Conservation (phyloP, 768 basidiomycete species). For the Lactarius sp. region DNA sequence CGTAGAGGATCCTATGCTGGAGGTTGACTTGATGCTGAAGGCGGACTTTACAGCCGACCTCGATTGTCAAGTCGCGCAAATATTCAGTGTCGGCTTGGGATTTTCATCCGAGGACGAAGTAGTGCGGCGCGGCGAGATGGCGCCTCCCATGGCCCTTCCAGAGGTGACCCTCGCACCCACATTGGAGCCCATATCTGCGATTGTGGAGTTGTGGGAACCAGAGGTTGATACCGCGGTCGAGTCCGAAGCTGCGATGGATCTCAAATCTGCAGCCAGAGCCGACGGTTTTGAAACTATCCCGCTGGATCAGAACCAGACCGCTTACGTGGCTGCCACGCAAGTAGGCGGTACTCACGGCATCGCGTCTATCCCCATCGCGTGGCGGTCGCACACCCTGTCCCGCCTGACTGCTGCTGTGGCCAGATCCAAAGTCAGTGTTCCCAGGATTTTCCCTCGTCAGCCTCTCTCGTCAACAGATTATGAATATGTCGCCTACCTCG, state of each 20-base stretch:
- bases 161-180: not conserved
- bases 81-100: conserved; percentile 4
- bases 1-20: not conserved
- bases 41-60: not conserved
- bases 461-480: conserved; percentile 14
- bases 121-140: not conserved
- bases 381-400: not conserved
- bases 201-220: conserved; percentile 8
- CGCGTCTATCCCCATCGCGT: not conserved
- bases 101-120: not conserved
- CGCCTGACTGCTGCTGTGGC: not conserved
- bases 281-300: not conserved
- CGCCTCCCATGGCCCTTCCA: not conserved
- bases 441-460: not conserved
- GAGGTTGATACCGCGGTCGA: not conserved
- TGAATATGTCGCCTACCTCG: conserved; percentile 12
- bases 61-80: conserved; percentile 1
- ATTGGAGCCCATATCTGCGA: conserved; percentile 9
- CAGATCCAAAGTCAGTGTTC: not conserved
- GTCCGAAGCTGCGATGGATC: not conserved
- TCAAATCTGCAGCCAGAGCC: not conserved
- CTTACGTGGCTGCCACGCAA: not conserved
- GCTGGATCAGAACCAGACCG: not conserved
- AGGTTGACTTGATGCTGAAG: not conserved
- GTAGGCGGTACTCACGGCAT: not conserved